Base-by-base conservation (phyloP, 2,329 filamentous ascomycete species). In the Teratosphaeriaceae sp. region DNA sequence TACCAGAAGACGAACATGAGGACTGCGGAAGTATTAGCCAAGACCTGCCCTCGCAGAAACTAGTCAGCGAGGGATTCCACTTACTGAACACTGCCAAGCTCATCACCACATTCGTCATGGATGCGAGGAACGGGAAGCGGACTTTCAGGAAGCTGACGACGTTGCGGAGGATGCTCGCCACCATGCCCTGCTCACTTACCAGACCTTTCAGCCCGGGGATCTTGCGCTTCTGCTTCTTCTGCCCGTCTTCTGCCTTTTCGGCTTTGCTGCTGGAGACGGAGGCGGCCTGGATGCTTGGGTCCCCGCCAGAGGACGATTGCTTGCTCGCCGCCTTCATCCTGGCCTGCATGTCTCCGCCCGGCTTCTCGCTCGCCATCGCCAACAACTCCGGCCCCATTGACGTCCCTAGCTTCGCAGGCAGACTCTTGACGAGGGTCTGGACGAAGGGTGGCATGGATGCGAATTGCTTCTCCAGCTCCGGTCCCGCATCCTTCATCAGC, bases 1-100 rank as follows among this genome's bases (percentile, higher is more conserved):
- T 97, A 98, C 89, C 90, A 98, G 56, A 97, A 82, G 34, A 94
- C 87, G 61, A 95, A 92, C 44, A 98, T 76, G 13, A 97, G 75
- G 42, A 97, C 86, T 85, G 43, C 9, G 11, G 11, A 23, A 22
- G 5, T 7, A 45, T 64, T 50, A 65, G 58, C 38, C 33, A 16
- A 4, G 26, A 40, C 3, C n/a, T 26, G 27, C 19, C n/a, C 8
- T 9, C 7, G 13, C 13, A 6, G n/a, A 3, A 22, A 7, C 44
- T 20, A 2, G 23, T 40, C 12, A 29, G 12, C 30, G 18, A 16
- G 2, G 27, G 15, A 13, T 4, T 9, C n/a, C 5, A 74, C 84
- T 74, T 75, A 90, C 88, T 73, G 58, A 94, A 94, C 1, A 97
- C 70, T 0, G 87, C 88, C 51, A 97, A 71, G 50, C 86, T 92